Evolutionary conservation across 495 filamentous ascomycete species (phyloP), one percentile per base, ranked within the genome.

Genomic region (Sordaria brevicollis): DNA sequence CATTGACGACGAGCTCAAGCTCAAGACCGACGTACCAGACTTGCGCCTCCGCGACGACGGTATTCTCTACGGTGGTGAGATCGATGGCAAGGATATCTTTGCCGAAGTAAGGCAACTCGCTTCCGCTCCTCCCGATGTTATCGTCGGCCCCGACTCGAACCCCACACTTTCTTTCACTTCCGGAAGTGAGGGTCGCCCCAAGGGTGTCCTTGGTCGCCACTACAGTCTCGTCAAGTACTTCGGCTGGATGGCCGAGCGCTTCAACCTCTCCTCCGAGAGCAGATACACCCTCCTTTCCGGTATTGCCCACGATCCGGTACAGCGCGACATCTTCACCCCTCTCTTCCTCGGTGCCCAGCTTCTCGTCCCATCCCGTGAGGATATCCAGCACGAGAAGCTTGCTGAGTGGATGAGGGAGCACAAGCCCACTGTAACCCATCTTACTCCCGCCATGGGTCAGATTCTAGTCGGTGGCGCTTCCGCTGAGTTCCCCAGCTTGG

Each of bases 361-460:
- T 0, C 79, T 97, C 19, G 89, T 97, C 1, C 94, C 94, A 1
- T 87, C 90, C 4, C 87, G 87, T 25, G 94, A 96, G 68, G 89
- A 93, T 74, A 99, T 99, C 41, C 87, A 90, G 66, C 91, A 97
- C 75, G 94, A 97, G 79, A 89, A 86, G 70, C 84, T 99, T 21
- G 93, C 93, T 3, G 92, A 96, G 74, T 97, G 95, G 95, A 94
- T 97, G 89, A 84, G 84, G 65, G 86, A 91, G 67, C 87, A 93
- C 74, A 81, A 86, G 67, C 88, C 91, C 15, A 97, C 92, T 17
- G 89, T 95, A 37, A 94, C 93, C 5, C 95, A 97, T 76, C 83
- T 99, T 17, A 99, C 95, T 0, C 95, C 95, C 6, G 95, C 94
- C 39, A 93, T 98, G 94, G 94, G 94, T 66, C 94, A 98, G 75